Base-by-base conservation (phyloP, 495 filamentous ascomycete genomes). In the Penicillium samsonianum region DNA sequence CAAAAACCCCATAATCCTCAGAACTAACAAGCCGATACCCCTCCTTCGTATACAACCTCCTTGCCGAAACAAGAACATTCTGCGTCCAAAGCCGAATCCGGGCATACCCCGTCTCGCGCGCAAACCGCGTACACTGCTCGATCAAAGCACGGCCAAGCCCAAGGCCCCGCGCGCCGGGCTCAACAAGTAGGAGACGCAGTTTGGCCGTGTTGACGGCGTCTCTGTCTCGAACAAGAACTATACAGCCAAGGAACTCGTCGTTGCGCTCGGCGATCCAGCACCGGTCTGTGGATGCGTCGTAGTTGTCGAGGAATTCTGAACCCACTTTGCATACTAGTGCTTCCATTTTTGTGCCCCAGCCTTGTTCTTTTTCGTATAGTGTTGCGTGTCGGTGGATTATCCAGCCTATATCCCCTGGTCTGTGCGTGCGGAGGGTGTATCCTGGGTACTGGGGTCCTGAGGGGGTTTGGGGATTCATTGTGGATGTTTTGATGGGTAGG, bases 81-180 rank as follows among this genome's bases (percentile, higher is more conserved):
- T 68, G 63, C 23, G 70, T 73, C 65, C 68, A 69, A 19, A 73
- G 35, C 23, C 51, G 57, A 20, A 73, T 49, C 25, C 54, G 55
- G 14, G 45, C 28, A 57, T 73, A 73, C 5, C 66, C 68, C 11
- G 35, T 63, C 22, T 71, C 61, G 22, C 58, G 52, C 12, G 70
- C 70, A 55, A 73, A 73, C 19, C 45, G 19, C 8, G 49, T 57
- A 50, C 68, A 71, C 26, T 64, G 52, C 14, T 48, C 55, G 3
- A 73, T 60, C 25, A 71, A 48, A 0, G 55, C 53, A 4, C 57
- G 44, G 4, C 67, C 70, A 22, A 73, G 37, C 1, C 70, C 68
- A 9, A 48, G n/a, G 3, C 46, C 46, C 28, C 46, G 23, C 3
- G 46, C 26, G n/a, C 16, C 33, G 1, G 46, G 46, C n/a, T 48